Percentiles rank a stretch among this genome's conserved stretches.
phyloP scores from a whole-genome alignment of 163 green algal species.

The Chlorella variabilis region DNA sequence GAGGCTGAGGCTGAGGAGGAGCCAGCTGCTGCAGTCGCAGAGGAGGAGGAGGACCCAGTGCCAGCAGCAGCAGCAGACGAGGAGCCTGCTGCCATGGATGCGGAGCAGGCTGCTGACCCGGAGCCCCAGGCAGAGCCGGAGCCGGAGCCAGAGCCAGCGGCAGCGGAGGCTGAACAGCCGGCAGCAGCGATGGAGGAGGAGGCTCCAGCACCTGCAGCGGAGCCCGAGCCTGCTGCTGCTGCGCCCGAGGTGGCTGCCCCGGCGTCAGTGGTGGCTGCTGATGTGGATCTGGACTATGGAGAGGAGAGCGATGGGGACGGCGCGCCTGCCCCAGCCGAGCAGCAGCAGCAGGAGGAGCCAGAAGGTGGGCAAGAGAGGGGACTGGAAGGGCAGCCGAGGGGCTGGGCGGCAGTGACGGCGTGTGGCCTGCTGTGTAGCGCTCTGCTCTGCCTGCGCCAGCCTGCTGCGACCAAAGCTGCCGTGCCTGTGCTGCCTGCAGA shows the following conservation, averaged over 20 bases:
- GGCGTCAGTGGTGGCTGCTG: neutral
- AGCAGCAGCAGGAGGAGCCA: slow-evolving; percentile 10
- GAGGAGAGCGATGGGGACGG: slow-evolving; percentile 35
- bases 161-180: neutral
- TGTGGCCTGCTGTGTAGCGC: too few relatives aligned
- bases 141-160: neutral
- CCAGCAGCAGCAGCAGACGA: neutral
- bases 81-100: neutral
- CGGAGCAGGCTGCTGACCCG: neutral
- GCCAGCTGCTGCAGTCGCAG: neutral
- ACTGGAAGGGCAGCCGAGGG: neutral
- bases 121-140: neutral
- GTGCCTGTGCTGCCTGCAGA: slow-evolving; percentile 15
- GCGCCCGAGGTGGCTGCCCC: neutral
- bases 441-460: too few relatives aligned
- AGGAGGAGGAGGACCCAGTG: neutral
- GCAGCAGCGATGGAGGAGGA: neutral
- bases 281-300: slow-evolving; percentile 43
- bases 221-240: neutral
- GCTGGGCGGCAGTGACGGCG: too few relatives aligned
- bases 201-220: neutral
- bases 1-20: slow-evolving; percentile 3
- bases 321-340: neutral
- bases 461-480: too few relatives aligned
- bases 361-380: neutral